Evolutionary conservation across 2,329 filamentous ascomycete species (phyloP).

Genomic region (Pseudogymnoascus sp.): DNA sequence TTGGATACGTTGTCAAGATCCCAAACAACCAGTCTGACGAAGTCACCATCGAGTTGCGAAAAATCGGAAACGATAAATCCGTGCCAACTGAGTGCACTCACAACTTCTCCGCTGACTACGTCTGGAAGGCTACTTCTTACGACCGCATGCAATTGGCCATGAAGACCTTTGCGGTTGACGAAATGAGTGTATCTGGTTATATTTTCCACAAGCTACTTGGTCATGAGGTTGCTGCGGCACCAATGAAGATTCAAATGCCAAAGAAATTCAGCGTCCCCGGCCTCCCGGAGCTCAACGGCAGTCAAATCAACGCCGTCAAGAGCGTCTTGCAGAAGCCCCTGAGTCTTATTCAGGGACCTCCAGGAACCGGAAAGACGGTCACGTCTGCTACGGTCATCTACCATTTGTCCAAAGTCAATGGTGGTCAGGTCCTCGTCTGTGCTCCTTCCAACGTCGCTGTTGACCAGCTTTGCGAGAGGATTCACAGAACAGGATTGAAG

Average conservation of each 20-base stretch:
- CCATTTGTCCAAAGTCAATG: slow-evolving; percentile 90
- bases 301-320: slow-evolving; percentile 94
- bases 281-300: slow-evolving; percentile 87
- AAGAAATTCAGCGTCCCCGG: slow-evolving; percentile 96
- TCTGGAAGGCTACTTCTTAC: slow-evolving; percentile 99
- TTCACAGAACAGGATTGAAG: slow-evolving; percentile 89
- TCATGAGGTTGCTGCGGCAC: slow-evolving; percentile 86
- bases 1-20: slow-evolving; percentile 98
- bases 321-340: slow-evolving; percentile 88
- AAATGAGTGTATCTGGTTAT: slow-evolving; percentile 97
- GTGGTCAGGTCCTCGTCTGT: slow-evolving; percentile 89
- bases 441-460: slow-evolving; percentile 98
- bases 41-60: slow-evolving; percentile 87
- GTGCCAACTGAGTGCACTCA: slow-evolving; percentile 94
- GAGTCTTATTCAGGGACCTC: slow-evolving; percentile 92
- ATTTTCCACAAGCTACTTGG: slow-evolving; percentile 96
- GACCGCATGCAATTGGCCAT: slow-evolving; percentile 98
- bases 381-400: slow-evolving; percentile 99
- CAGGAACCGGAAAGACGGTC: slow-evolving; percentile 96
- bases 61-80: slow-evolving; percentile 91
- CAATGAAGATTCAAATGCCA: slow-evolving; percentile 91
- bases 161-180: slow-evolving; percentile 97
- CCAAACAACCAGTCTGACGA: slow-evolving; percentile 99
- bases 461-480: slow-evolving; percentile 94
- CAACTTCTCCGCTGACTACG: slow-evolving; percentile 97